phyloP scores from a whole-genome alignment of 768 basidiomycete genomes.

The Tephrocybe sp. region DNA sequence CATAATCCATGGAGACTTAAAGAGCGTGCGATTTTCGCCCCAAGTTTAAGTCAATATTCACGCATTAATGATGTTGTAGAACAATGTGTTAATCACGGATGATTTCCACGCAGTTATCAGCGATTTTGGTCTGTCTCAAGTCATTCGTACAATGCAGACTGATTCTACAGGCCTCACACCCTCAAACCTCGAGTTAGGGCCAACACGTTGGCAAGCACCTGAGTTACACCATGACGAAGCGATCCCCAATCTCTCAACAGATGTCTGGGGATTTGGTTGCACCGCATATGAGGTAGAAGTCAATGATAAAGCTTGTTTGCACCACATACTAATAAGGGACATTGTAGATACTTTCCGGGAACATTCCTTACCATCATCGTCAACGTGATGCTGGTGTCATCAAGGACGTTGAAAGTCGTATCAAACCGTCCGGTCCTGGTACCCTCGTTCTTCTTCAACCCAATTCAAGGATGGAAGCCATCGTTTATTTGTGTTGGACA shows the following conservation, averaged over 20 bases:
- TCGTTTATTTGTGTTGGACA: too few species aligned
- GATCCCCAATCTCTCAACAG: slow-evolving; percentile 22
- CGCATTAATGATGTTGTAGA: slow-evolving; percentile 27
- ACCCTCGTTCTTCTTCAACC: too few species aligned
- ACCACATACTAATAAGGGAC: neutral
- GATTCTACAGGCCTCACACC: slow-evolving; percentile 28
- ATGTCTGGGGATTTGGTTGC: slow-evolving; percentile 36
- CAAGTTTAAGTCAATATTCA: neutral
- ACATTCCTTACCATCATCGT: slow-evolving; percentile 15
- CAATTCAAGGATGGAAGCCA: too few species aligned
- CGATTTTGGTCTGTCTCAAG: slow-evolving; percentile 43
- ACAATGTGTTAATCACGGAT: slow-evolving; percentile 43
- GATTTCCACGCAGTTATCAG: slow-evolving; percentile 38
- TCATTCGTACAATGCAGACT: slow-evolving; percentile 28
- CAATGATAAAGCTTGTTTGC: neutral
- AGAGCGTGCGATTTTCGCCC: slow-evolving; percentile 22
- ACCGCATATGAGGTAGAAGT: slow-evolving; percentile 33
- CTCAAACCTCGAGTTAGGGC: slow-evolving; percentile 27
- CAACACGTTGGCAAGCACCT: slow-evolving; percentile 32
- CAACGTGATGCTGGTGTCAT: slow-evolving; percentile 14
- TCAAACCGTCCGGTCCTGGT: slow-evolving; percentile 14
- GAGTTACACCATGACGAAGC: slow-evolving; percentile 31
- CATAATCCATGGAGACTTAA: slow-evolving; percentile 30
- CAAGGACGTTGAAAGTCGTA: slow-evolving; percentile 6
- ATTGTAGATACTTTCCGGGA: slow-evolving; percentile 11